Evolutionary conservation across 2,329 filamentous ascomycete genomes (phyloP), one percentile per base, ranked within the genome.

Genomic region (Pseudogymnoascus sp.): DNA sequence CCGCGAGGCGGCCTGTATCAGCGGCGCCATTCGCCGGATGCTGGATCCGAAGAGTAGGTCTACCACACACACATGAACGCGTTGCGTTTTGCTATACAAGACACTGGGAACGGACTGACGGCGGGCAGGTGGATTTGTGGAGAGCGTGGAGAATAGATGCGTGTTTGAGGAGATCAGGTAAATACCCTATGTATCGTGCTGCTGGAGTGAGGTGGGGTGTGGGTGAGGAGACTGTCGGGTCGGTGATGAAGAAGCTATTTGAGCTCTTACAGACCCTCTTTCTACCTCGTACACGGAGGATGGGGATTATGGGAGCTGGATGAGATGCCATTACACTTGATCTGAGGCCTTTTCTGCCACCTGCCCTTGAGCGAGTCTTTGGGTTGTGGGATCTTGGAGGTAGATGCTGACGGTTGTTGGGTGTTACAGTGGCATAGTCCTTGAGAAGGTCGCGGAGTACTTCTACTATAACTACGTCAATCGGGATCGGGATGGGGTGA

Each of bases 371-470:
- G 40, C 51, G 51, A 3, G 21, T 60, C 60, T 14, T 10, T 63
- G 63, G 21, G 21, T 42, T 61, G 65, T 39, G 54, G 42, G 61
- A 40, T 63, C 8, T 45, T 51, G 29, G 51, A 39, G 60, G 61
- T 29, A 45, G 36, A 14, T 62, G 37, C 31, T 61, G 31, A 36
- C 39, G 18, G n/a, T 31, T 66, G 71, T 67, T 64, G 23, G 16
- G 14, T 45, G 36, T 12, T 61, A 69, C 73, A 92, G 88, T 75
- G 87, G 85, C 67, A 78, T 87, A 62, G 83, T 92, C 5, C 83
- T 93, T 2, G 89, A 93, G 74, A 91, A 91, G 73, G 86, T 93
- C 34, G 89, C 87, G 74, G 88, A 93, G 76, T 93, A 93, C 76
- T 87, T 92, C 66, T 89, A 91, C 73, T 93, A 92, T 78, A 89